Percentiles rank a stretch among this genome's conserved stretches.
phyloP scores from a whole-genome alignment of 1,284 basidiomycete species.

The Trichosporon inkin region DNA sequence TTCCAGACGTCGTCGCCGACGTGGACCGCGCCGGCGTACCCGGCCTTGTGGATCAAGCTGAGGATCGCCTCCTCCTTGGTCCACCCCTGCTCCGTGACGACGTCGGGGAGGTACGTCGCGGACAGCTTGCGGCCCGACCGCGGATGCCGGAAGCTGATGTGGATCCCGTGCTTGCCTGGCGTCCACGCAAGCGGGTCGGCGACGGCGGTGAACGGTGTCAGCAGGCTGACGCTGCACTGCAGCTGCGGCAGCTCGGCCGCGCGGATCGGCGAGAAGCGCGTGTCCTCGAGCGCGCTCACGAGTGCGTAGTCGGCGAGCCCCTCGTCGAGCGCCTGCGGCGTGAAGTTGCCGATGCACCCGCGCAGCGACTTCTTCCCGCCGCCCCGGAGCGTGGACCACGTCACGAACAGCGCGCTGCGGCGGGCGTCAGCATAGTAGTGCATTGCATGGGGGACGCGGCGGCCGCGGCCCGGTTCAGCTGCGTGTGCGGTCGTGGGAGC shows the following conservation, averaged over 20 bases:
- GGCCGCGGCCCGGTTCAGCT: not conserved
- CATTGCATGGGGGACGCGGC: not conserved
- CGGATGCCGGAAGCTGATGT: slow-evolving; percentile 80
- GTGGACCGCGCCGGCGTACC: slow-evolving; percentile 69
- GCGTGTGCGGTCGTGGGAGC: not conserved
- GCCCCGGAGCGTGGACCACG: slow-evolving; percentile 69
- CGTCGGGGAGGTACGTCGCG: slow-evolving; percentile 92
- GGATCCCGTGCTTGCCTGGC: slow-evolving; percentile 85
- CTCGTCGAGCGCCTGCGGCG: slow-evolving; percentile 66
- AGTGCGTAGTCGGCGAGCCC: slow-evolving; percentile 87
- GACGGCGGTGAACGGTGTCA: slow-evolving; percentile 87
- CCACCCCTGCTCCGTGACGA: slow-evolving; percentile 91
- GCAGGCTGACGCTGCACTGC: slow-evolving; percentile 75
- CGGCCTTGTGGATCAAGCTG: slow-evolving; percentile 87
- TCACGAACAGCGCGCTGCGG: slow-evolving; percentile 85
- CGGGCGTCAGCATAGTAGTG: not conserved
- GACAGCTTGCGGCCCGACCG: slow-evolving; percentile 59
- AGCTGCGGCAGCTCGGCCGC: slow-evolving; percentile 69
- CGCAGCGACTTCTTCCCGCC: slow-evolving; percentile 58
- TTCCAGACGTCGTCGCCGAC: slow-evolving; percentile 66
- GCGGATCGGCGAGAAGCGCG: slow-evolving; percentile 62
- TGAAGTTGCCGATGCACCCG: slow-evolving; percentile 95
- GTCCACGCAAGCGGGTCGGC: slow-evolving; percentile 86
- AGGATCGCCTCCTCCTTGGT: slow-evolving; percentile 80
- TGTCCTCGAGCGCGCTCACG: slow-evolving; percentile 57